Base-by-base conservation (phyloP, 2,329 filamentous ascomycete genomes). In the Beauveria sp. region DNA sequence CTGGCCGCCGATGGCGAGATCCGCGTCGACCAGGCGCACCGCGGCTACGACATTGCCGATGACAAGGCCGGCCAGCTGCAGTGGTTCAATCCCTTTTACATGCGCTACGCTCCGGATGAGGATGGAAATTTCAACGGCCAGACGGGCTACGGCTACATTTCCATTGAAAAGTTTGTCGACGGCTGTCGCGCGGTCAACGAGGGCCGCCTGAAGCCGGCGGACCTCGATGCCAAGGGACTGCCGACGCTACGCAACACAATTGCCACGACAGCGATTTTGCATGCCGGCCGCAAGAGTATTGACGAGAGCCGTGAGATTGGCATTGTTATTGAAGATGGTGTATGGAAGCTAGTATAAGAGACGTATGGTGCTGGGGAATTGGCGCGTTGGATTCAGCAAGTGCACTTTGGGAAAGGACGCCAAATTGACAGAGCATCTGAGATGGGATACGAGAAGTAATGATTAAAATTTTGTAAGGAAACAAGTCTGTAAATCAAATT, bases 71-170 rank as follows among this genome's bases (percentile, higher is more conserved):
- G 84, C 46, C 83, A 86, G 71, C 75, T 96, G 64, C 83, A 88
- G 71, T 96, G 92, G 91, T 89, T 90, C 73, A 97, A 97, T 74
- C 92, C 92, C 72, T 96, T 96, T 76, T 96, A 96, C 77, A 96
- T 96, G 91, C 88, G 89, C 69, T 96, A 96, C 70, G 90, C 92
- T 14, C 92, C 92, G 22, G 92, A 96, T 70, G 92, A 96, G 77
- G 90, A 96, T 73, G 93, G 92, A 59, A 96, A 97, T 76, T 97
- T 97, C 73, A 87, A 85, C 59, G 92, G 92, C 41, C 92, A 96
- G 77, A 88, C 86, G 7, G 92, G 92, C 26, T 97, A 97, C 72
- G 92, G 92, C 40, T 97, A 97, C 75, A 84, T 96, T 62, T 94
- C 89, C 22, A 92, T 97, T 70, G 92, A 97, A 78, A 97, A 97